Percentiles rank a stretch among this genome's conserved stretches.
Conservation (phyloP, 495 filamentous ascomycete species). For the Hyaloscypha bicolor region DNA sequence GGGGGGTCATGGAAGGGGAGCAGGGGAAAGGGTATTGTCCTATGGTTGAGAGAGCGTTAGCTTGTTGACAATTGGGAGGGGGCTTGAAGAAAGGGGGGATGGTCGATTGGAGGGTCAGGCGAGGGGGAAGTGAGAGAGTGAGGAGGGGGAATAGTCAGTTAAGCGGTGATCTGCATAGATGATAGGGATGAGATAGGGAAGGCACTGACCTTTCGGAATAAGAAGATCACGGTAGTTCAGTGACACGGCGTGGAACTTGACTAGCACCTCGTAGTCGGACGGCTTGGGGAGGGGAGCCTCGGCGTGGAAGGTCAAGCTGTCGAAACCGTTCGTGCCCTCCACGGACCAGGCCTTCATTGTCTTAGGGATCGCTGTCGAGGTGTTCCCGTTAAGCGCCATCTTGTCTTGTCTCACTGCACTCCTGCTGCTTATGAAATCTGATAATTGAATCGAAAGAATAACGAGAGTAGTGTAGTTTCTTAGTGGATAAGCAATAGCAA, state of each 20-base stretch:
- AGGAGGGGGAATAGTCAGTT: background rate
- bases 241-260: slow-evolving; percentile 73
- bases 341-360: slow-evolving; percentile 29
- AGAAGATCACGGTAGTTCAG: slow-evolving; percentile 84
- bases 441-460: background rate
- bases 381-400: background rate
- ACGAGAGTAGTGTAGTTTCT: background rate
- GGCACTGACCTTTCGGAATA: slow-evolving; percentile 60
- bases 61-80: background rate
- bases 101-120: background rate
- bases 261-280: slow-evolving; percentile 61
- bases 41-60: slow-evolving; percentile 33
- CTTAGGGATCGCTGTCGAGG: slow-evolving; percentile 24
- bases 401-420: background rate
- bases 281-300: slow-evolving; percentile 49
- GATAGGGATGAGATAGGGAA: background rate
- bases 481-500: no score
- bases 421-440: background rate
- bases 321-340: slow-evolving; percentile 28
- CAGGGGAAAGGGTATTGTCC: slow-evolving; percentile 70
- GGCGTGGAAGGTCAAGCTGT: slow-evolving; percentile 33
- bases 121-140: background rate
- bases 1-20: slow-evolving; percentile 61
- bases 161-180: background rate
- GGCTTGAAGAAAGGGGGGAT: background rate